Evolutionary conservation across 73 alveolate genomes (phyloP).

Genomic region (Paramecium primaurelia): DNA sequence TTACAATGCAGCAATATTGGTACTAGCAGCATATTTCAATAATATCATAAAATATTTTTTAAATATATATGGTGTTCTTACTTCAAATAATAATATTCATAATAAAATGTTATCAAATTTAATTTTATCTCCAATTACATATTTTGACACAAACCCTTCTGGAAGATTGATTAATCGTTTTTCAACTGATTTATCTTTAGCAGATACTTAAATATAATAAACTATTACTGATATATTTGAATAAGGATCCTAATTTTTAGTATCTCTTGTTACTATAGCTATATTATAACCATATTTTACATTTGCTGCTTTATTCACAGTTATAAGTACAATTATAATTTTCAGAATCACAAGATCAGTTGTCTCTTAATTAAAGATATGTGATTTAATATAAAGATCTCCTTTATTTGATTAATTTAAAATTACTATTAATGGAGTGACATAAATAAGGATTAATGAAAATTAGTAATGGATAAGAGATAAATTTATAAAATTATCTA

Average conservation of each 20-base stretch:
- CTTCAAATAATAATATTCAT: constrained; percentile 7
- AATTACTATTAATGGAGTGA: neutral
- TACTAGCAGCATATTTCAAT: neutral
- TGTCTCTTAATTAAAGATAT: neutral
- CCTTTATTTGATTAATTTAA: constrained; percentile 48
- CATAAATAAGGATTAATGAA: neutral
- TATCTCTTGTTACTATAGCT: neutral
- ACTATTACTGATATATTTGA: constrained; percentile 25
- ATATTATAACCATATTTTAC: constrained; percentile 13
- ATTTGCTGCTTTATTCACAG: neutral
- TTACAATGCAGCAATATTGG: neutral
- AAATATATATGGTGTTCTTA: neutral
- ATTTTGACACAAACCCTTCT: constrained; percentile 66
- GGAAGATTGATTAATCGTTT: constrained; percentile 67
- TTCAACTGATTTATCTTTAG: constrained; percentile 54
- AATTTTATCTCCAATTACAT: constrained; percentile 28
- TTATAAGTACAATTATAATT: neutral
- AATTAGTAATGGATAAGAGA: neutral
- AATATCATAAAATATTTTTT: constrained; percentile 1
- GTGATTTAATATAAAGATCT: neutral
- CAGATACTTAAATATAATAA: constrained; percentile 9
- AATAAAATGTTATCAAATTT: constrained; percentile 21
- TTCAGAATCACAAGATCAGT: neutral
- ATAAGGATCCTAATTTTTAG: neutral
- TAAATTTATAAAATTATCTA: neutral